Evolutionary conservation across 768 basidiomycete genomes (phyloP), one percentile per base, ranked within the genome.

Genomic region (Podaxis pistillaris): DNA sequence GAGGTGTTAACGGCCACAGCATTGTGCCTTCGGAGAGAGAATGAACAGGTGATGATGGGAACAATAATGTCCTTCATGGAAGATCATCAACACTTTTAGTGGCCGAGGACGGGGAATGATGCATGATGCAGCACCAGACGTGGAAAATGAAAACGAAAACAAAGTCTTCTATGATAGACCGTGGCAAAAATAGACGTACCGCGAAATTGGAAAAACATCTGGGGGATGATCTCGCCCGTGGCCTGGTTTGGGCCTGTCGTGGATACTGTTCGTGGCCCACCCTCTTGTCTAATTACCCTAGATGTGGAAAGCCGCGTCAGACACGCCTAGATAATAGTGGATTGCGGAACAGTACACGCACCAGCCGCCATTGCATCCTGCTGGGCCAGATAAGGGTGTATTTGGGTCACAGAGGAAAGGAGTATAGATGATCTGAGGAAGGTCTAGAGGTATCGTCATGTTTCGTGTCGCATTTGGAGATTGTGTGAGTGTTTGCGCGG

Each of bases 171-270:
- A 59, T 12, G 22, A 44, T 49, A 47, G 8, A 40, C n/a, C 17
- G 6, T 4, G 28, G 41, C 15, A 53, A 24, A 24, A 54, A 53
- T 57, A 56, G 41, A 24, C 33, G 65, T 73, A 84, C 86, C 86
- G 75, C 75, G 76, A 72, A 86, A 84, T 36, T 73, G 75, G 59
- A 87, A 69, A 67, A 86, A 87, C 74, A 86, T 75, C 62, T 87
- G 86, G 1, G 85, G 86, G 62, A 84, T 71, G 41, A 83, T 76
- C 60, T 79, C 71, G 22, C 70, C 76, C 15, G 78, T 72, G 44
- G 71, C 72, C 41, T 76, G 68, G 66, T 75, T 74, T 4, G 83
- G 81, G 1, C 85, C 85, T 49, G 70, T 64, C 19, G 83, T 81
- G 40, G 77, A 73, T 26, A 78, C 71, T 37, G 72, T 61, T 7